Evolutionary conservation across 257 asterid genomes (phyloP), one percentile per base, ranked within the genome.

Genomic region (Craterostigma plantagineum): DNA sequence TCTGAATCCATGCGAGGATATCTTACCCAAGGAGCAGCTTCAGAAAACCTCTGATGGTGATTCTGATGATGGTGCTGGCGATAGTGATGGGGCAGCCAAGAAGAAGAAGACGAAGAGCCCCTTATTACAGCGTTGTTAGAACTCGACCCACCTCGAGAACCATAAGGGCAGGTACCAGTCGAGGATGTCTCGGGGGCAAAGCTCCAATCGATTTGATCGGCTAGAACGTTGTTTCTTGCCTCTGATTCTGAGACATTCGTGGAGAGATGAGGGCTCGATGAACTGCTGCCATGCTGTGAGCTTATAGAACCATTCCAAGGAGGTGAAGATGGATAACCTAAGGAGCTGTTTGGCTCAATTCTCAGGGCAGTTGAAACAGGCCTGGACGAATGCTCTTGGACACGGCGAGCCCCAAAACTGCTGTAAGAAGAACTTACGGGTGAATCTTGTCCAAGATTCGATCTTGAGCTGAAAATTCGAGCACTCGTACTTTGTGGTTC

Each of bases 131-230:
- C n/a, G n/a, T n/a, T n/a, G n/a, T 70, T 51, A 11, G 78, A 62
- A 53, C 63, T 39, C 9, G 69, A 49, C 18, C 65, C 71, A 7
- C 42, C 18, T 18, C 60, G 70, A 34, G 83, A 67, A 59, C 66
- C 56, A 39, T 73, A 66, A 17, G 70, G 55, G 52, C 38, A 54
- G 34, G 56, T 72, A 18, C 71, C 66, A 54, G 79, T 63, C 42
- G 65, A 43, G 8, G 72, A 57, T 53, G 70, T 54, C 38, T 65
- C 80, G 43, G 81, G 72, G 34, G 65, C 59, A 49, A 66, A 69
- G 56, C 76, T 64, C 91, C 91, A 81, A 47, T 61, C 74, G 14
- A 72, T 63, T 23, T 23, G 30, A 49, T 78, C 73, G 35, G 77
- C 87, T 34, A 58, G 80, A 38, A 46, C 36, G 41, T 54, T 15